A percentile compares a stretch with the other conserved stretches of the same genome.
Evolutionary conservation across 1,284 basidiomycete species (phyloP).

Genomic region (Mycosarcoma mackinlayi): DNA sequence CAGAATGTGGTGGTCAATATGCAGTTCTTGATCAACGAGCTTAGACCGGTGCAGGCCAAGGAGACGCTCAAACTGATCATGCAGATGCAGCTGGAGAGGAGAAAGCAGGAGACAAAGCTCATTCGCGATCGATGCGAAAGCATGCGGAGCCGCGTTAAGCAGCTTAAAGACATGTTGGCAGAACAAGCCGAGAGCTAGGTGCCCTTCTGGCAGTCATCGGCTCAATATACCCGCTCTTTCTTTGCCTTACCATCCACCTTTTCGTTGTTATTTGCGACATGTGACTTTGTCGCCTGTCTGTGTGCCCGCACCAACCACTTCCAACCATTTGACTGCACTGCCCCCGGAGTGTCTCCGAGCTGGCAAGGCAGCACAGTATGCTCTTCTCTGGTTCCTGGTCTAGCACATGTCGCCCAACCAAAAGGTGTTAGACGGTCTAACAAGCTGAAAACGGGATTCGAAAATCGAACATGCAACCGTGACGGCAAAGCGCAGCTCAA

Average conservation of each 20-base stretch:
- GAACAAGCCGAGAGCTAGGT: background rate
- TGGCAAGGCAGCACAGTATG: no score
- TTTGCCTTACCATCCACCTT: no score
- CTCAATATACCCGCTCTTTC: constrained; percentile 9
- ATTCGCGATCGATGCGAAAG: constrained; percentile 42
- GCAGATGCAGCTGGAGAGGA: constrained; percentile 53
- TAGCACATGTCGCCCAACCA: no score
- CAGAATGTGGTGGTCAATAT: constrained; percentile 65
- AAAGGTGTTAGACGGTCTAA: no score
- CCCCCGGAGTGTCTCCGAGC: no score
- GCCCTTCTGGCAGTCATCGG: background rate
- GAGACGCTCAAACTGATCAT: constrained; percentile 57
- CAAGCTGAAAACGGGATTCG: no score
- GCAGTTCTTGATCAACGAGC: constrained; percentile 63
- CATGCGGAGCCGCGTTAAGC: constrained; percentile 28
- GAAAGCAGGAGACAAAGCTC: constrained; percentile 51
- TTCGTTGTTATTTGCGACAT: no score
- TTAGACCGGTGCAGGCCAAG: constrained; percentile 60
- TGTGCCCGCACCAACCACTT: no score
- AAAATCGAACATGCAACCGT: constrained; percentile 1
- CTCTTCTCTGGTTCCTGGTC: no score
- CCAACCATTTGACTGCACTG: no score
- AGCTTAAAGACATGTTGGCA: constrained; percentile 34
- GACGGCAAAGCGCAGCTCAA: constrained; percentile 10
- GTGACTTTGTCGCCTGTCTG: no score